Evolutionary conservation across 441 rosid species (phyloP), one percentile per base, ranked within the genome.

Genomic region (Brassica balearica): DNA sequence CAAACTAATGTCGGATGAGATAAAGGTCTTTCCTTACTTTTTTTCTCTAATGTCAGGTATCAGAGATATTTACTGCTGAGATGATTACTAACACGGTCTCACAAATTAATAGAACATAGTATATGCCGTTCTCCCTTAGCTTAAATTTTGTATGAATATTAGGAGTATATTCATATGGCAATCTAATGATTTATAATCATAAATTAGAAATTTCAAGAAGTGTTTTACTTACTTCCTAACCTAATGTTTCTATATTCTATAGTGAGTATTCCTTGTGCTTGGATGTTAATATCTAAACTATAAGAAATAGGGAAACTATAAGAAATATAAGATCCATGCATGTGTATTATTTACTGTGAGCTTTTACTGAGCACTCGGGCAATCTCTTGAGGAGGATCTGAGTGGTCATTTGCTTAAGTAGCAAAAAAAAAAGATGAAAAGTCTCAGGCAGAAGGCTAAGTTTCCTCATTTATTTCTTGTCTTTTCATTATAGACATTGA

Each of bases 1-100:
- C 88, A 96, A 96, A 84, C 80, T 94, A 74, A 96, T 96, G 99
- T 89, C 60, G 22, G 60, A 55, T 6, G 60, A 55, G 10, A 55
- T 55, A 55, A 55, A 55, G 60, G 60, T 65, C n/a, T 0, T 46
- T 46, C 15, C 3, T 46, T 38, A 0, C 3, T 12, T 46, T 11
- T 46, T 34, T 7, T 34, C 3, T 43, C 5, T 43, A 11, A 12
- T 46, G 14, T 11, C 14, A 12, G 3, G 1, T 43, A 5, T 43
- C 3, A 43, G n/a, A 9, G 51, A 46, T 3, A 46, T 12, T 46
- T 9, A 43, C 51, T 46, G 53, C 53, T 46, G 53, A 46, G 15
- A 46, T 46, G n/a, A 46, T 3, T 46, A 46, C 15, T 46, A 46
- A 12, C 53, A 46, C 15, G 53, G 53, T 20, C 67, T 71, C 64